Evolutionary conservation across 2,329 filamentous ascomycete species (phyloP).

Genomic region (Colletotrichum lentis): DNA sequence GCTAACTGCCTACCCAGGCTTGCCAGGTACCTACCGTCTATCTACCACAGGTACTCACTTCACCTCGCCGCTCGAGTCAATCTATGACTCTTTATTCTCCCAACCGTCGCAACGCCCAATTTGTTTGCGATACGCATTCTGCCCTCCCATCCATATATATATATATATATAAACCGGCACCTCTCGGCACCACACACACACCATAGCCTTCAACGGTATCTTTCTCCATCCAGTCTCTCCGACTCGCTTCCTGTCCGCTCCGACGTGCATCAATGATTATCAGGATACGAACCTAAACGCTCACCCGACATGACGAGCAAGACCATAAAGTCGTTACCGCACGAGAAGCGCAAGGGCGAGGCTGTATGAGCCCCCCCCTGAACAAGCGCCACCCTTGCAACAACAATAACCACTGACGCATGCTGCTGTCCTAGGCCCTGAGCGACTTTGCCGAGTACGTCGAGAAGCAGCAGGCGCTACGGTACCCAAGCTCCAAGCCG

Average conservation of each 20-base stretch:
- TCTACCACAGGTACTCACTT: not conserved
- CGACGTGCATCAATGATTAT: slow-evolving; percentile 43
- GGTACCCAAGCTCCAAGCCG: slow-evolving; percentile 60
- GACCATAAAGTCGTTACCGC: slow-evolving; percentile 68
- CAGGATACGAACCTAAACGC: slow-evolving; percentile 42
- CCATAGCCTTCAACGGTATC: too few species aligned
- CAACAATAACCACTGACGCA: slow-evolving; percentile 32
- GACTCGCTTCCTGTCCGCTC: not conserved
- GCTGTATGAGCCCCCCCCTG: slow-evolving; percentile 62
- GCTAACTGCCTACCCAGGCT: too few species aligned
- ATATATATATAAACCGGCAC: slow-evolving; percentile 19
- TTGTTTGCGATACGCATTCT: slow-evolving; percentile 7
- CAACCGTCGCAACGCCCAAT: not conserved
- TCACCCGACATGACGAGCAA: slow-evolving; percentile 60
- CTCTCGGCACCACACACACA: not conserved
- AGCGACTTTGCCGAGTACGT: slow-evolving; percentile 98
- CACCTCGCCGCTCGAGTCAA: slow-evolving; percentile 36
- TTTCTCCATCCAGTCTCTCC: not conserved
- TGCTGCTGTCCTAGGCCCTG: slow-evolving; percentile 64
- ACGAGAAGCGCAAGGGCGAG: slow-evolving; percentile 88
- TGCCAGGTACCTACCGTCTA: too few species aligned
- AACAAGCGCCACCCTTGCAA: not conserved
- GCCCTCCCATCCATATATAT: slow-evolving; percentile 23
- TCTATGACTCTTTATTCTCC: slow-evolving; percentile 32
- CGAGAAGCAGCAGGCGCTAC: slow-evolving; percentile 85